Evolutionary conservation across 768 basidiomycete genomes (phyloP).

Genomic region (Mycena crocata): DNA sequence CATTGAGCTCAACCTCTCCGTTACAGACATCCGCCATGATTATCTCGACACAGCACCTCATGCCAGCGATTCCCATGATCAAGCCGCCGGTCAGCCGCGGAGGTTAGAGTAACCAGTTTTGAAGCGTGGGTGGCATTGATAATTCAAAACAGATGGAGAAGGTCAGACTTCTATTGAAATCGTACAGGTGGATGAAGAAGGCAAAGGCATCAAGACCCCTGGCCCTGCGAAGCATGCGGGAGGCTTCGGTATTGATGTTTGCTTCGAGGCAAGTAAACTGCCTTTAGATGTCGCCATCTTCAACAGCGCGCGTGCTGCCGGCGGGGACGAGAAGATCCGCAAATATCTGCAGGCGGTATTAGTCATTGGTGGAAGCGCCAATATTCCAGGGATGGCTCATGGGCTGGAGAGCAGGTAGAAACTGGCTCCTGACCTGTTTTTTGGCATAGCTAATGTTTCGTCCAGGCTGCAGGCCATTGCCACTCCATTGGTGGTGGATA

Average conservation of each 20-base stretch:
- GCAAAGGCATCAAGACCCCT: slow-evolving; percentile 25
- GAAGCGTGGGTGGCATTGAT: neutral
- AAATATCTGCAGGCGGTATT: slow-evolving; percentile 91
- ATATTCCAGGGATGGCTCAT: slow-evolving; percentile 85
- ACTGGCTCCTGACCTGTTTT: neutral
- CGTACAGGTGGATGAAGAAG: slow-evolving; percentile 29
- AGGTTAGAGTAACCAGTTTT: neutral
- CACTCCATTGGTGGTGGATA: slow-evolving; percentile 82
- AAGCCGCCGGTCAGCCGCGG: slow-evolving; percentile 31
- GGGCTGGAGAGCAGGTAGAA: slow-evolving; percentile 88
- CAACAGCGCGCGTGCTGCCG: slow-evolving; percentile 89
- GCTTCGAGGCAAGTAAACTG: slow-evolving; percentile 87
- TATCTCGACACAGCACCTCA: slow-evolving; percentile 87
- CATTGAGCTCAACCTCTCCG: neutral
- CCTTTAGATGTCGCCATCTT: slow-evolving; percentile 94
- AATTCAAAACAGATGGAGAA: slow-evolving; percentile 11
- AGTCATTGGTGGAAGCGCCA: slow-evolving; percentile 86
- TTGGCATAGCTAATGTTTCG: slow-evolving; percentile 8
- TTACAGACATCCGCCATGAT: slow-evolving; percentile 89
- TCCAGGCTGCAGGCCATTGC: slow-evolving; percentile 83
- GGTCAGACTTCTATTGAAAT: slow-evolving; percentile 35
- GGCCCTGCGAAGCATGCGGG: slow-evolving; percentile 49
- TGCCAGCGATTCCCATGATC: slow-evolving; percentile 46
- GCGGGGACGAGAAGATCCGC: slow-evolving; percentile 89
- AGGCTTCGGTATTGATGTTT: slow-evolving; percentile 78